Conservation (phyloP, 495 filamentous ascomycete genomes). For the Copromyces sp. region DNA sequence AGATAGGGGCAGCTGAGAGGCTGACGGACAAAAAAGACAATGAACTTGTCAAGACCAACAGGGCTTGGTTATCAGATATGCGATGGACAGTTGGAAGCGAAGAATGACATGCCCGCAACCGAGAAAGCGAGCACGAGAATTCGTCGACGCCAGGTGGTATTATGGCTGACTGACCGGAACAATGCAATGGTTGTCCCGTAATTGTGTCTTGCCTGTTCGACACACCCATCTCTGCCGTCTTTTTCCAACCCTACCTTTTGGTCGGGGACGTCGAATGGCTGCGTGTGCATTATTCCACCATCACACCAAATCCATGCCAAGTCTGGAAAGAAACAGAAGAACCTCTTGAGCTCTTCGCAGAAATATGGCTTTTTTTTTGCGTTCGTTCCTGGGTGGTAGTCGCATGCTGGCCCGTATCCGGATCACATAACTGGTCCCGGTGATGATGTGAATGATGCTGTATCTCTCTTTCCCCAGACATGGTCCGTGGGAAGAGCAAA, state of each 20-base stretch:
- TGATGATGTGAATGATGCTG: not conserved
- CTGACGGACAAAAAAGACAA: not conserved
- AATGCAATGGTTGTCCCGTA: not conserved
- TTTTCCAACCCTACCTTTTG: not conserved
- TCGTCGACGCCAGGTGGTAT: not conserved
- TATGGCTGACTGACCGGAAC: not conserved
- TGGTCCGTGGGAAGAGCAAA: not conserved
- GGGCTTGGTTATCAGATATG: not conserved
- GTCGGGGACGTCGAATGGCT: not conserved
- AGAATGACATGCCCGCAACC: not conserved
- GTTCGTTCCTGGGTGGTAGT: not conserved
- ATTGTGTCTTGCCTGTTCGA: not conserved
- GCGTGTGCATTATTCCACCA: not conserved
- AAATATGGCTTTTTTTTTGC: not conserved
- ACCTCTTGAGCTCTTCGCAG: not conserved
- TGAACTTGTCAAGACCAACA: not conserved
- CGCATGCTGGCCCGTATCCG: not conserved
- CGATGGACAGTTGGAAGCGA: not conserved
- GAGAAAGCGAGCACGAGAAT: not conserved
- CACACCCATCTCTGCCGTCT: not conserved
- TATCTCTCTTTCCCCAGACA: not conserved
- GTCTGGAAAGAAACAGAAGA: not conserved
- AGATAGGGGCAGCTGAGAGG: not conserved
- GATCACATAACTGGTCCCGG: not conserved
- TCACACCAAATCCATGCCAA: not conserved